Base-by-base conservation (phyloP, 257 asterid genomes). In the Solanum neorickii region DNA sequence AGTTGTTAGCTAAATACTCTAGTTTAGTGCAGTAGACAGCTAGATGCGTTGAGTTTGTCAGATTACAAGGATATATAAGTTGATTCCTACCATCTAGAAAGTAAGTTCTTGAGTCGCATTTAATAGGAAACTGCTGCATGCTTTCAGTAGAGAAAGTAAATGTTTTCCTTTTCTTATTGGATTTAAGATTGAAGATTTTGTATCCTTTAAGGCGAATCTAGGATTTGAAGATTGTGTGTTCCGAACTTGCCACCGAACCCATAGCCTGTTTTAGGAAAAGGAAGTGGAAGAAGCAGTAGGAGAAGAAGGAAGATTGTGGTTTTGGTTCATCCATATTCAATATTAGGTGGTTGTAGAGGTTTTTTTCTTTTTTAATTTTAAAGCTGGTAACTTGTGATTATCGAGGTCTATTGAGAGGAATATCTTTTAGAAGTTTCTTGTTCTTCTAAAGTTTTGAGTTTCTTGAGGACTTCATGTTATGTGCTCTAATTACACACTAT, bases 311-410 rank as follows among this genome's bases (percentile, higher is more conserved):
- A 72, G 9, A 88, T 86, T 14, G 86, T 91, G 20, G 92, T 93
- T 39, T 86, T 93, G 83, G 96, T 93, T n/a, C 94, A 93, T 87
- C 92, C 93, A 4, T 92, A 92, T 74, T 91, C 95, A 7, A 70
- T 93, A 69, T 66, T 91, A 86, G 95, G 95, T 12, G 94, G 94
- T 42, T 86, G 89, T 70, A 94, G 83, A 23, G 29, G 7, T 5
- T 13, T 3, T 9, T 0, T 3, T 31, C 3, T 2, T 31, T 60
- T 35, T 33, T 3, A 33, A 33, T 33, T 35, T 35, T 60, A 0
- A 59, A 9, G 13, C 69, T 0, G 14, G 69, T 60, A 60, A 23
- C 29, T 60, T 60, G 69, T 23, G 29, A 27, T 60, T 23, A 27
- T 21, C 29, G 84, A 89, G 88, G 69, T 69, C 88, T 93, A 12